phyloP scores from a whole-genome alignment of 2,329 filamentous ascomycete genomes.

The Claviceps sp. region DNA sequence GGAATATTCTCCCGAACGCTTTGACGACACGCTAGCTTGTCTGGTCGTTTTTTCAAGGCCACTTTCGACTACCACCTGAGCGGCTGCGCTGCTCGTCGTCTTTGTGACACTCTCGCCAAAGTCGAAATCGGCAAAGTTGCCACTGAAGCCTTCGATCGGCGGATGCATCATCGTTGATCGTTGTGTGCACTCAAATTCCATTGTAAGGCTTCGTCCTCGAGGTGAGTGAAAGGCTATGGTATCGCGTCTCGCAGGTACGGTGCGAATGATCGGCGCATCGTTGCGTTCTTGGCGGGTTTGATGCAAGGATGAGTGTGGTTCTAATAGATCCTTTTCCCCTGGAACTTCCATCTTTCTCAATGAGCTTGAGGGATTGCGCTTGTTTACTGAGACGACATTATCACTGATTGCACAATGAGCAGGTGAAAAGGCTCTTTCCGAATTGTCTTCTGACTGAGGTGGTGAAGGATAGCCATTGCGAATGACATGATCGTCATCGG shows the following conservation, averaged over 20 bases:
- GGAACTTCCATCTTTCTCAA: slow-evolving; percentile 15
- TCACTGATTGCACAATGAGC: slow-evolving; percentile 5
- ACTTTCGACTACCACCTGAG: neutral
- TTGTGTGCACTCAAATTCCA: slow-evolving; percentile 19
- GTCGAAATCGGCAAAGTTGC: slow-evolving; percentile 26
- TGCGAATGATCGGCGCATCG: slow-evolving; percentile 30
- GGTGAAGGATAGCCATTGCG: slow-evolving; percentile 22
- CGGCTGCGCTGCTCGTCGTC: slow-evolving; percentile 2
- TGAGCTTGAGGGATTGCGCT: slow-evolving; percentile 12
- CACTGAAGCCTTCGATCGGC: slow-evolving; percentile 21
- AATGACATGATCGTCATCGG: neutral
- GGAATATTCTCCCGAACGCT: neutral
- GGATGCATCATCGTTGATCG: slow-evolving; percentile 9
- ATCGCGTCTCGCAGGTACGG: slow-evolving; percentile 36
- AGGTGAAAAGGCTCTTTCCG: slow-evolving; percentile 11
- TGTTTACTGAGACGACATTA: slow-evolving; percentile 9
- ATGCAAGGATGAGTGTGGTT: slow-evolving; percentile 26
- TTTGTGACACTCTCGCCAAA: slow-evolving; percentile 20
- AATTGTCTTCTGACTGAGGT: slow-evolving; percentile 21
- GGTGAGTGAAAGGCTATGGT: slow-evolving; percentile 33
- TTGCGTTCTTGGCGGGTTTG: slow-evolving; percentile 25
- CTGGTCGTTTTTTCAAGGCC: neutral
- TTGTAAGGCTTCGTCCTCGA: slow-evolving; percentile 33
- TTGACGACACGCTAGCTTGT: neutral
- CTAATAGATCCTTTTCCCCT: slow-evolving; percentile 21